Evolutionary conservation across 768 basidiomycete genomes (phyloP), one percentile per base, ranked within the genome.

Genomic region (Coprinopsis marcescibilis): DNA sequence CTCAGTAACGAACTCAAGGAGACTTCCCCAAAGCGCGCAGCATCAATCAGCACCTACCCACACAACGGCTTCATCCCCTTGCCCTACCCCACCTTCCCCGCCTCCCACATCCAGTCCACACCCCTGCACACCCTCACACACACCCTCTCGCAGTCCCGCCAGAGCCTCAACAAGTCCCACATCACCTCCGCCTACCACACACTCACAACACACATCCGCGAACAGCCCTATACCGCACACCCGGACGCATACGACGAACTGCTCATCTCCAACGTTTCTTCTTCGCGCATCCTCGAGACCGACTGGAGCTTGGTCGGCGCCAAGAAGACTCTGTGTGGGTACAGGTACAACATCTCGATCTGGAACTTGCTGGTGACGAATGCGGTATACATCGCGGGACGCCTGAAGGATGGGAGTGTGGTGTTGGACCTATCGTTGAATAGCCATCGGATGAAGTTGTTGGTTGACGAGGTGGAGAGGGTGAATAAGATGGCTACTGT

Each of bases 21-120:
- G 45, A 50, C 71, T 25, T 70, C 64, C 4, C 68, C 65, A 17
- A 67, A 71, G 52, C 65, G 71, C 19, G 27, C 53, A 21, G 43
- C 65, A 13, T 32, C 34, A 17, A 36, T 26, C 20, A 48, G 66
- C 15, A 32, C 43, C 14, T 71, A 66, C 51, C 64, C 65, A 1
- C 69, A 70, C 52, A 71, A 70, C 47, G 62, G 65, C 2, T 70
- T 66, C 49, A 43, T 65, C 2, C 67, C 70, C 0, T 58, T 72
- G 12, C 70, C 71, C 2, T 71, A 71, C 39, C 71, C 71, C 12
- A 53, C 59, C 2, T 48, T 72, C 35, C 60, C 68, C 15, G 66
- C 67, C 25, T 54, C 50, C 17, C 64, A 68, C 33, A 49, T 71
- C 13, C 53, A 65, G n/a, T 41, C 57, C 8, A 52, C 58, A 24